A percentile compares a stretch with the other conserved stretches of the same genome.
Conservation (phyloP, 2,329 filamentous ascomycete genomes). For the Curvularia eragrostidis region DNA sequence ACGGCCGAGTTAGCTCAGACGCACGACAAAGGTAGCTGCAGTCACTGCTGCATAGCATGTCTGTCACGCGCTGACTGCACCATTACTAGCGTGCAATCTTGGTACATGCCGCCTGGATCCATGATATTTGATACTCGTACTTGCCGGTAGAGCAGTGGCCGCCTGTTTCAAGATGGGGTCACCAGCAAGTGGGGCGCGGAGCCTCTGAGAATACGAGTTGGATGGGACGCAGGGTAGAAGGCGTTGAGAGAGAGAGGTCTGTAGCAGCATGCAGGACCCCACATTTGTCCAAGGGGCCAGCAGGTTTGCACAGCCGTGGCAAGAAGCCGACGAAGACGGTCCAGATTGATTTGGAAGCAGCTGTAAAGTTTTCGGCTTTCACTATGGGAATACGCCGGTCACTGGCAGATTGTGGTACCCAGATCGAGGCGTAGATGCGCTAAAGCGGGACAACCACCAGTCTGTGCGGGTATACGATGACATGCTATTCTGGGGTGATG, state of each 20-base stretch:
- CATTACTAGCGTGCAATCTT: slow-evolving; percentile 1
- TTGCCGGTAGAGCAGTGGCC: background rate
- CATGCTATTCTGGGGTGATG: background rate
- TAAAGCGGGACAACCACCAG: slow-evolving; percentile 1
- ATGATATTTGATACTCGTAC: background rate
- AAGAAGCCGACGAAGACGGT: slow-evolving; percentile 6
- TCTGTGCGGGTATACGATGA: slow-evolving; percentile 1
- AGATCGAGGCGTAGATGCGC: background rate
- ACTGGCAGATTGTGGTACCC: slow-evolving; percentile 7
- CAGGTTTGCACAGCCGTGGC: background rate
- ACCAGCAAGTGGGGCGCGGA: slow-evolving; percentile 3
- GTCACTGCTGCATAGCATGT: background rate
- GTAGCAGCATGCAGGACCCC: slow-evolving; percentile 11
- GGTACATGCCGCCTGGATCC: background rate
- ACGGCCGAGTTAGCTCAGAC: slow-evolving; percentile 2
- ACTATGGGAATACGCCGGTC: slow-evolving; percentile 3
- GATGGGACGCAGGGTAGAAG: slow-evolving; percentile 14
- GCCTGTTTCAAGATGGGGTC: slow-evolving; percentile 10
- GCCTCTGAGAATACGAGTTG: slow-evolving; percentile 3
- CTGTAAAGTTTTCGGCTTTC: slow-evolving; percentile 7
- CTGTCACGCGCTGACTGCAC: slow-evolving; percentile 5
- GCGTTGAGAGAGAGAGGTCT: slow-evolving; percentile 9
- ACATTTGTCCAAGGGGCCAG: slow-evolving; percentile 12
- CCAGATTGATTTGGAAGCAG: slow-evolving; percentile 13
- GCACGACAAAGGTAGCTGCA: slow-evolving; percentile 10